Evolutionary conservation across 2,329 filamentous ascomycete genomes (phyloP).

Genomic region (Gaeumannomyces sp.): DNA sequence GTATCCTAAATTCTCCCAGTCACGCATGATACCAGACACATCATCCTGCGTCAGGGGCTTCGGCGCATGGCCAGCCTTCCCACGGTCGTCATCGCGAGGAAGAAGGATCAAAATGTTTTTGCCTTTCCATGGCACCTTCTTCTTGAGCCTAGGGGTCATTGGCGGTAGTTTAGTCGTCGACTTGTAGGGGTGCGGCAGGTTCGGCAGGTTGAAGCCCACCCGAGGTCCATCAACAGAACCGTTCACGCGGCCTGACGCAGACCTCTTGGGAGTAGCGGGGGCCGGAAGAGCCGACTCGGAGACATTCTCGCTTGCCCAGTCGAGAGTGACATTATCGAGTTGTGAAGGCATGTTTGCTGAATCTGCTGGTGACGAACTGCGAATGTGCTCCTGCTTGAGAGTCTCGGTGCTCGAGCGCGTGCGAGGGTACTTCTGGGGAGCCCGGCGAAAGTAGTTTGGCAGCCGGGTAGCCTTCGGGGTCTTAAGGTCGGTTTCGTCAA

Average conservation of each 20-base stretch:
- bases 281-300: slow-evolving; percentile 2
- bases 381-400: slow-evolving; percentile 30
- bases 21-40: slow-evolving; percentile 54
- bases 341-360: slow-evolving; percentile 21
- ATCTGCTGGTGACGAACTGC: slow-evolving; percentile 17
- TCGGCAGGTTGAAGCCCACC: slow-evolving; percentile 13
- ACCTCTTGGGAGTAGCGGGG: slow-evolving; percentile 5
- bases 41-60: slow-evolving; percentile 50
- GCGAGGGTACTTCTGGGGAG: slow-evolving; percentile 34
- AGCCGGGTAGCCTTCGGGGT: slow-evolving; percentile 39
- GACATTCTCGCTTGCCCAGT: slow-evolving; percentile 7
- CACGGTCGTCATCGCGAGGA: slow-evolving; percentile 61
- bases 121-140: slow-evolving; percentile 68
- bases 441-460: slow-evolving; percentile 20
- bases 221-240: not conserved
- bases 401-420: slow-evolving; percentile 52
- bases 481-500: slow-evolving; percentile 40
- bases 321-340: not conserved
- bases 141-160: slow-evolving; percentile 54
- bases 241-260: not conserved
- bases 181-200: slow-evolving; percentile 20
- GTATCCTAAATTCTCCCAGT: slow-evolving; percentile 66
- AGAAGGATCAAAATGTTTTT: slow-evolving; percentile 68
- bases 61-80: slow-evolving; percentile 46
- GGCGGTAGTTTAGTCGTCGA: slow-evolving; percentile 30